Evolutionary conservation across 164 flowering plant species (phyloP).

Genomic region (Annona squamosa): DNA sequence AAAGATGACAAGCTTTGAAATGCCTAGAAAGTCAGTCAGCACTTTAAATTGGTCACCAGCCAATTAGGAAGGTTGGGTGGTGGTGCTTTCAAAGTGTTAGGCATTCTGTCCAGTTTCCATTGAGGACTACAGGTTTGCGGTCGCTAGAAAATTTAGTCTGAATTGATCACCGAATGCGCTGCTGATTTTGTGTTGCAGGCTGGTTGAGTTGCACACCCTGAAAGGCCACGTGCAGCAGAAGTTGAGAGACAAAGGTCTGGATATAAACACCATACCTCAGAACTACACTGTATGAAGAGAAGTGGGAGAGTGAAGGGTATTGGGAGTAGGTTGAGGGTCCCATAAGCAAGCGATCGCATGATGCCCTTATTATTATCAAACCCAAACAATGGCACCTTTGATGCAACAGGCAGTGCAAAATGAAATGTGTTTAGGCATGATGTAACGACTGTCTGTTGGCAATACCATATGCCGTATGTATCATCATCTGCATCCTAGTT

Average conservation of each 20-base stretch:
- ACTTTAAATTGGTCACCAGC: too few relatives aligned
- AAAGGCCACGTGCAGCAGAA: conserved; percentile 90
- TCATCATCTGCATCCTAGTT: too few relatives aligned
- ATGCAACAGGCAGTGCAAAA: not conserved
- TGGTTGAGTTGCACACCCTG: conserved; percentile 67
- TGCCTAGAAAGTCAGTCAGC: too few relatives aligned
- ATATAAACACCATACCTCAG: conserved; percentile 84
- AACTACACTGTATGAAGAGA: conserved; percentile 41
- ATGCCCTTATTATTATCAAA: not conserved
- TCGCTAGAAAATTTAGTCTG: too few relatives aligned
- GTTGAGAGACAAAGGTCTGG: conserved; percentile 73
- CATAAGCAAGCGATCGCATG: not conserved
- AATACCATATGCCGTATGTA: too few relatives aligned
- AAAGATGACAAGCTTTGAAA: not conserved
- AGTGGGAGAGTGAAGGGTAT: not conserved
- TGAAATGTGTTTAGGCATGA: not conserved
- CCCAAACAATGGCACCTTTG: not conserved
- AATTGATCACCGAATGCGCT: too few relatives aligned
- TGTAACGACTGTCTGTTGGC: not conserved
- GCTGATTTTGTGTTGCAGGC: conserved; percentile 29
- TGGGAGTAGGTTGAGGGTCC: not conserved
- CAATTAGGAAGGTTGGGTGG: too few relatives aligned
- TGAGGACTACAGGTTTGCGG: too few relatives aligned
- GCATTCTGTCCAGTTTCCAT: too few relatives aligned
- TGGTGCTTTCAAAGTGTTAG: too few relatives aligned